A percentile compares a stretch with the other conserved stretches of the same genome.
phyloP scores from a whole-genome alignment of 1,284 basidiomycete genomes.

The Moniliophthora roreri region DNA sequence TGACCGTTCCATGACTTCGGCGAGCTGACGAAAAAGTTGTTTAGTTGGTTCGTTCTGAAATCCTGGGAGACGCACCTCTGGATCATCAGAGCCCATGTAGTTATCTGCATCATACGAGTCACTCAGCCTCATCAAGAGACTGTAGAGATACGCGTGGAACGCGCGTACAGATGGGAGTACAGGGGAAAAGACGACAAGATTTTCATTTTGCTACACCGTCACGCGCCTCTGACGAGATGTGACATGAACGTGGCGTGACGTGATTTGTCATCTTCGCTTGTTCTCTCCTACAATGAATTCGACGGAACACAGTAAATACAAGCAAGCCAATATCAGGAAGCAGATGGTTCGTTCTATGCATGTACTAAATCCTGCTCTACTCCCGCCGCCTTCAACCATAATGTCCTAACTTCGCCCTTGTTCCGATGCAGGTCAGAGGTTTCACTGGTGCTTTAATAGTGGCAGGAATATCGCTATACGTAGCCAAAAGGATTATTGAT shows the following conservation, averaged over 20 bases:
- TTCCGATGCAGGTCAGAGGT: neutral
- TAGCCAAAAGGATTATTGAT: neutral
- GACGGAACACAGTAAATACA: no score
- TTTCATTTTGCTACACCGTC: no score
- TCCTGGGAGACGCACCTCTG: neutral
- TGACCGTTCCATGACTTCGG: neutral
- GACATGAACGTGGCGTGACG: no score
- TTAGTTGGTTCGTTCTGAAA: no score
- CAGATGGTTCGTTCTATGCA: no score
- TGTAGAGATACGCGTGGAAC: neutral
- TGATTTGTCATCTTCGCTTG: no score
- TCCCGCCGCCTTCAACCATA: neutral
- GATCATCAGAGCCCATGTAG: neutral
- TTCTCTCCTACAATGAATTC: no score
- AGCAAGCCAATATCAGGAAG: no score
- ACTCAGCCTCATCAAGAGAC: neutral
- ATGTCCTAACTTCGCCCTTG: neutral
- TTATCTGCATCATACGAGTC: neutral
- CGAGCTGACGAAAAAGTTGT: neutral
- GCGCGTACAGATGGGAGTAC: no score
- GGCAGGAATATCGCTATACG: conserved; percentile 1
- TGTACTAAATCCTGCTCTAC: no score
- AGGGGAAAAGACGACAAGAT: no score
- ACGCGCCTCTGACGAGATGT: no score
- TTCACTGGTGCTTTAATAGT: neutral